Base-by-base conservation (phyloP, 2,329 filamentous ascomycete genomes). In the Penicillium griseofulvum region DNA sequence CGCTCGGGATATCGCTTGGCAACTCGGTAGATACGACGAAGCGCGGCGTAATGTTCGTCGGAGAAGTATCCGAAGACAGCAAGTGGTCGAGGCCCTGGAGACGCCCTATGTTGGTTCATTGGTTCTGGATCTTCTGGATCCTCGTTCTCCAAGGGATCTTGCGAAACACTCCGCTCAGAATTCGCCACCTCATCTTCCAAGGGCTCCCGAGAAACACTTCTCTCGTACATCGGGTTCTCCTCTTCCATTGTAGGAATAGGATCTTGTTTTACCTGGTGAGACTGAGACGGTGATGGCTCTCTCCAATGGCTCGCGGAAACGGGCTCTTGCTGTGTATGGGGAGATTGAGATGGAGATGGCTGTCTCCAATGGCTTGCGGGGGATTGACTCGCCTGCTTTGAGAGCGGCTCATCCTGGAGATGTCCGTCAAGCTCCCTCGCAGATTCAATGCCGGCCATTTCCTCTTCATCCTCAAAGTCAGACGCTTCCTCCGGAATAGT, bases 31-130 rank as follows among this genome's bases (percentile, higher is more conserved):
- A 77, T 58, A 46, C 68, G 69, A 47, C 71, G 72, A 52, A 77
- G 68, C 17, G 69, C 66, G 17, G 59, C 53, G 55, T 77, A 77
- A 54, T 77, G 74, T 19, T 72, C 71, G 50, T 77, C 66, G 16
- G 71, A 74, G 57, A 77, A 77, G 59, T 75, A 74, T 19, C 72
- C 72, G 41, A 72, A 74, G 31, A 67, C 60, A 34, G 72, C 63
- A 12, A 75, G 62, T 28, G 66, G 63, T 52, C 67, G 60, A 19
- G 57, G 61, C 22, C 60, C 59, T 22, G 49, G 45, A 14, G 49
- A 52, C 33, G 51, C 46, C 52, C 60, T 41, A 37, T 57, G 44
- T 16, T 49, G 39, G 33, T 55, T 49, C 16, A 48, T 53, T 39
- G 49, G 22, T 10, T 57, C 49, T 39, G 52, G 43, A 53, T 46